These are phyloP conservation scores for Mortierella sp. DNA, from an alignment of 371 early-diverging fungal species.

Conservation along the genomic window DNA sequence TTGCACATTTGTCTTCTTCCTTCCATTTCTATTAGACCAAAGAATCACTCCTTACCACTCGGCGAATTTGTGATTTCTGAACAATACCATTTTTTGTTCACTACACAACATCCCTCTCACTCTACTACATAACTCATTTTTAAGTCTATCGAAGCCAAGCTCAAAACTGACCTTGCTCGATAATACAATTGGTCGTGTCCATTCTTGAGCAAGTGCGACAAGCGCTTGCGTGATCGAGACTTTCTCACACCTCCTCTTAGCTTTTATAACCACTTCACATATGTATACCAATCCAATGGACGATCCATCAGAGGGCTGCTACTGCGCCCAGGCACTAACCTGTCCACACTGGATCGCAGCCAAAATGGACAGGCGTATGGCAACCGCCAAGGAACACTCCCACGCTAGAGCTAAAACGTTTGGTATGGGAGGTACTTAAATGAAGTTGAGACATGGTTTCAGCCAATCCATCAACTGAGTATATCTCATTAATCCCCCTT, in stretches of 20 bases:
- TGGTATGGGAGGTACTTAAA: slow-evolving; percentile 31
- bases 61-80: too few relatives aligned
- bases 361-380: slow-evolving; percentile 46
- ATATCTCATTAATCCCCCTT: not conserved
- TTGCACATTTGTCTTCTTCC: too few relatives aligned
- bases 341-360: slow-evolving; percentile 54
- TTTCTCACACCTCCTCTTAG: not conserved
- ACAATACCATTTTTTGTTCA: not conserved
- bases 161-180: not conserved
- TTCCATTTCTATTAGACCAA: too few relatives aligned
- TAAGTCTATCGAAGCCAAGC: not conserved
- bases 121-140: not conserved
- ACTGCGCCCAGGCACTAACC: slow-evolving; percentile 46
- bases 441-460: not conserved
- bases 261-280: not conserved
- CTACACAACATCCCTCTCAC: not conserved
- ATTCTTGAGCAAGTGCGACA: not conserved
- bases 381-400: slow-evolving; percentile 32
- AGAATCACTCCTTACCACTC: too few relatives aligned
- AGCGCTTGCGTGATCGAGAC: not conserved
- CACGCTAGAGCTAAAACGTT: slow-evolving; percentile 44
- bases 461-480: not conserved
- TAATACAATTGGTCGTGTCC: not conserved
- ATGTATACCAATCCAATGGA: slow-evolving; percentile 16
- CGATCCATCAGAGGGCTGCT: slow-evolving; percentile 50